Evolutionary conservation across 345 rosid genomes (phyloP).

Genomic region (Eutrema japonicum): DNA sequence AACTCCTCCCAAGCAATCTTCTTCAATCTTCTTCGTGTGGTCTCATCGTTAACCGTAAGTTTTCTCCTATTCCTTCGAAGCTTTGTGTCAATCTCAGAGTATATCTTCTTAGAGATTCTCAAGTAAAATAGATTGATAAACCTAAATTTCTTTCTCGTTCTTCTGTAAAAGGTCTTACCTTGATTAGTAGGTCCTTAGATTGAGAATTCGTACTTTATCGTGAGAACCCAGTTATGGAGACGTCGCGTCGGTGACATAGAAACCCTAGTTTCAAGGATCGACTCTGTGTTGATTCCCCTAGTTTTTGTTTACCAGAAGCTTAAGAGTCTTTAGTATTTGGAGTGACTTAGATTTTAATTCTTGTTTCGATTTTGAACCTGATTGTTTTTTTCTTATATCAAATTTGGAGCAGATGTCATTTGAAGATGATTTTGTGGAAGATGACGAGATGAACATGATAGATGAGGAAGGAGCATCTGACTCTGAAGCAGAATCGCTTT

Average conservation of each 20-base stretch:
- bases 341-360: neutral
- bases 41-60: constrained; percentile 33
- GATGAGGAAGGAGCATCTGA: constrained; percentile 44
- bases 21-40: constrained; percentile 28
- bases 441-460: constrained; percentile 52
- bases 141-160: constrained; percentile 19
- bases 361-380: neutral
- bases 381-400: neutral
- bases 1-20: constrained; percentile 15
- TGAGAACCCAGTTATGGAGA: neutral
- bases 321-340: neutral
- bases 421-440: constrained; percentile 48
- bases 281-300: neutral
- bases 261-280: constrained; percentile 10
- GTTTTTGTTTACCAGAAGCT: neutral
- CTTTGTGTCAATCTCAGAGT: neutral
- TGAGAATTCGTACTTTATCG: neutral
- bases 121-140: neutral
- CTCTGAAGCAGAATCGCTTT: constrained; percentile 57
- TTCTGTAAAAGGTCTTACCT: constrained; percentile 5
- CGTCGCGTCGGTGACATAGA: neutral
- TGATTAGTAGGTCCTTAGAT: neutral
- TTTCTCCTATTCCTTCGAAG: neutral
- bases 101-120: neutral
- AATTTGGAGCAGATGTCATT: constrained; percentile 38